These are phyloP conservation scores for Stereum hirsutum DNA, from an alignment of 1,284 basidiomycete genomes.

Conservation along the genomic window DNA sequence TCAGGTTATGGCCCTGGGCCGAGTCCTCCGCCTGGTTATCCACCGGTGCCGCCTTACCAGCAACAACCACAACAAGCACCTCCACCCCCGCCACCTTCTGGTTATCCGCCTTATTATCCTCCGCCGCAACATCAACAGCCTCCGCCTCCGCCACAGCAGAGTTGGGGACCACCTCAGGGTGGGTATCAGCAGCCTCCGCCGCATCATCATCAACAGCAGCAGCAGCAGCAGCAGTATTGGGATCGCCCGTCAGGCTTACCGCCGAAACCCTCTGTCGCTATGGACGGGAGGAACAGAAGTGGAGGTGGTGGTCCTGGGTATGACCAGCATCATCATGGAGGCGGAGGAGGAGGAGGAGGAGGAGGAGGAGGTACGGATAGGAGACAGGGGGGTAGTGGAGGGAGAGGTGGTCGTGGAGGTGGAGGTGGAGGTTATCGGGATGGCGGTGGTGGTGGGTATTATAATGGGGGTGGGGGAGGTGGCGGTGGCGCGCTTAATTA, in stretches of 20 bases:
- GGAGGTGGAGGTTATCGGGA: conserved; percentile 10
- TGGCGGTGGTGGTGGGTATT: conserved; percentile 11
- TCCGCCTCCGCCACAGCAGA: background rate
- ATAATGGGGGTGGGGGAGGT: conserved; percentile 11
- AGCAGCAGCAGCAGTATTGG: background rate
- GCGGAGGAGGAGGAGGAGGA: too few relatives aligned
- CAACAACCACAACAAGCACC: conserved; percentile 13
- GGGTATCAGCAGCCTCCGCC: conserved; percentile 19
- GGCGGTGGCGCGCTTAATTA: background rate
- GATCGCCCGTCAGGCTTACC: background rate
- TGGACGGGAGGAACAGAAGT: background rate
- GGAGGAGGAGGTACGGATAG: too few relatives aligned
- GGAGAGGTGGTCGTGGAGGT: background rate
- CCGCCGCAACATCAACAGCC: background rate
- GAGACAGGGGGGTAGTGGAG: too few relatives aligned
- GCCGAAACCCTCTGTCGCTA: background rate
- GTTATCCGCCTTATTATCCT: conserved; percentile 13
- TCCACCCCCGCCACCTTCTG: too few relatives aligned
- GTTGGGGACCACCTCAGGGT: conserved; percentile 16
- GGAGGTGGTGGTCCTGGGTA: background rate
- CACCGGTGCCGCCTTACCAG: conserved; percentile 11
- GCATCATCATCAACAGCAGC: background rate
- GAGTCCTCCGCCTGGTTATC: too few relatives aligned
- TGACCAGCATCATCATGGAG: background rate
- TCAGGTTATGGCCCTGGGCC: too few relatives aligned